Base-by-base conservation (phyloP, 176 grass and related monocot species). In the Eragrostis nindensis region DNA sequence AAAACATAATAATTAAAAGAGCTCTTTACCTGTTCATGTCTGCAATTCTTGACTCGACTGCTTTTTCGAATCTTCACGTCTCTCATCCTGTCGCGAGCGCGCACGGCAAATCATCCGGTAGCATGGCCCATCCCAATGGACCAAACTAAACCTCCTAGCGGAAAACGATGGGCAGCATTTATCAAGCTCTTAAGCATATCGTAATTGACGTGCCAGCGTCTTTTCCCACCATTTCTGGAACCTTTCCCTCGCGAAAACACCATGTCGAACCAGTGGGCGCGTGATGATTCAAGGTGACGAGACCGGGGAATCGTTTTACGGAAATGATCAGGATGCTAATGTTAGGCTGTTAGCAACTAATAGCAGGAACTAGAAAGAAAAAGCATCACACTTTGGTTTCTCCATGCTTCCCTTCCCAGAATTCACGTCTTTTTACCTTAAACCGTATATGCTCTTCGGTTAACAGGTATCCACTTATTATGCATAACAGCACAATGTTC, bases 271-370 rank as follows among this genome's bases (percentile, higher is more conserved):
- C 71, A 56, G 48, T 66, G 21, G 49, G 13, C 41, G 18, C 32
- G 22, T 27, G 60, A 52, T 68, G 62, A 84, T 79, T 88, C 67
- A 24, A 24, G 64, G 1, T 48, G 38, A 85, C 85, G 77, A 43
- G 48, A 85, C 82, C 27, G 29, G 38, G 46, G 71, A 64, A 85
- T 81, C 77, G 11, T 24, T 78, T 81, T 11, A 39, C 16, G 11
- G 47, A 30, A 66, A 44, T 18, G 81, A 79, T 53, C 36, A 62
- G 30, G 56, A 85, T 85, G 76, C 82, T 46, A 81, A 81, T 85
- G 82, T 89, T 81, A 85, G 77, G 87, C 64, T 24, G 27, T 64
- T 65, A 63, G 71, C 77, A 81, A 89, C 81, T 76, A 70, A 49
- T 27, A 78, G 48, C 61, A 88, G 52, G 46, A 80, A 41, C 45